phyloP scores from a whole-genome alignment of 2,329 filamentous ascomycete species.

The Lanzia echinophila region DNA sequence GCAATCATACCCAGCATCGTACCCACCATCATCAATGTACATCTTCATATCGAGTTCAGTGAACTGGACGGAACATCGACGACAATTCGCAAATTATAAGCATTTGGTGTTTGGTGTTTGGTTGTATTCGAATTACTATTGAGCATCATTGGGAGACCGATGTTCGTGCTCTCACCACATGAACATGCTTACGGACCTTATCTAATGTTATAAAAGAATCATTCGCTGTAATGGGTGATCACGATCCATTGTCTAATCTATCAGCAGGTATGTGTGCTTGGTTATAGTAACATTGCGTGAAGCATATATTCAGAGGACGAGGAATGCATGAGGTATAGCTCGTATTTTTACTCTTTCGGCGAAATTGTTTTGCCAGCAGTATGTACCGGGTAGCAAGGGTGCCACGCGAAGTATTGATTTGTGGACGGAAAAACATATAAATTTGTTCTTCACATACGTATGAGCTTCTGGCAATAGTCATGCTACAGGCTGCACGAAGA shows the following conservation, averaged over 20 bases:
- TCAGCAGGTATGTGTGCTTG: slow-evolving; percentile 1
- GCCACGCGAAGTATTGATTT: background rate
- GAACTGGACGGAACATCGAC: no score
- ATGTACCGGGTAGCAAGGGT: background rate
- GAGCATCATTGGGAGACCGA: background rate
- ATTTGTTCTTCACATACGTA: background rate
- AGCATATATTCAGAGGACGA: background rate
- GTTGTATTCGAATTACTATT: background rate
- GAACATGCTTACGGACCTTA: background rate
- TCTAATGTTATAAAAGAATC: background rate
- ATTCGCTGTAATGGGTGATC: background rate
- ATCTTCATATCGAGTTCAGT: no score
- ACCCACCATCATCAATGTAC: no score
- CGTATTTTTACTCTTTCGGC: background rate
- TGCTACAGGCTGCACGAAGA: background rate
- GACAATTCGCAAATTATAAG: background rate
- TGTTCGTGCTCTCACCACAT: background rate
- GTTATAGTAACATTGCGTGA: slow-evolving; percentile 1
- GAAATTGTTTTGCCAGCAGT: background rate
- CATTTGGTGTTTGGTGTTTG: background rate
- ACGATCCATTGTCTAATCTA: background rate
- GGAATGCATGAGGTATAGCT: background rate
- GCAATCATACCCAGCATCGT: background rate
- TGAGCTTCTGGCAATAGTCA: background rate
- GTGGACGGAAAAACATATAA: slow-evolving; percentile 2